phyloP scores from a whole-genome alignment of 306 rosid genomes.

The Lathyrus aphaca region DNA sequence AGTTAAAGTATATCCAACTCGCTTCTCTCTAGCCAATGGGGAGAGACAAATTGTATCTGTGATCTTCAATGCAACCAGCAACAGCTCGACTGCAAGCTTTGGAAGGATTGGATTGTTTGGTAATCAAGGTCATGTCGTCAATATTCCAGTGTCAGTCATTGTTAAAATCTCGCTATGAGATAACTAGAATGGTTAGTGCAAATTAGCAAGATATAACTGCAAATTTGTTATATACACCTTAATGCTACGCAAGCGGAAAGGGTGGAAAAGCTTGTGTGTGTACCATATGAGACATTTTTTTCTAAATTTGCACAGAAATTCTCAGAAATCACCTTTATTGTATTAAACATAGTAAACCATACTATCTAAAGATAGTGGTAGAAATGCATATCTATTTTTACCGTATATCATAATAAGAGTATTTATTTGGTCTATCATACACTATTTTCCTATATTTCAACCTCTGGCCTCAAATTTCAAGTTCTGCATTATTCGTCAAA shows the following conservation, averaged over 20 bases:
- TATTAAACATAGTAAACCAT: too few relatives aligned
- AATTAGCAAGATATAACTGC: background rate
- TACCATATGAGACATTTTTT: background rate
- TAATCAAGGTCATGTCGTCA: slow-evolving; percentile 75
- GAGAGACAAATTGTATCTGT: slow-evolving; percentile 68
- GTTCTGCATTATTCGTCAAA: background rate
- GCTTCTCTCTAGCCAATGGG: slow-evolving; percentile 59
- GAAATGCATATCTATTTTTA: too few relatives aligned
- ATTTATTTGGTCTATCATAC: slow-evolving; percentile 1
- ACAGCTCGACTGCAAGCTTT: slow-evolving; percentile 73
- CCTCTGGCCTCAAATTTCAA: background rate
- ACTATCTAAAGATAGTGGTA: too few relatives aligned
- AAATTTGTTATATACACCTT: background rate
- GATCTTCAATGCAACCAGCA: slow-evolving; percentile 61
- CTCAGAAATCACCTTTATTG: background rate
- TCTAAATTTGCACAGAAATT: background rate
- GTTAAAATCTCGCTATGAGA: slow-evolving; percentile 49
- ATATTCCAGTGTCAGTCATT: slow-evolving; percentile 79
- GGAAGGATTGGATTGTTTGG: slow-evolving; percentile 96
- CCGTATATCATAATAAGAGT: background rate
- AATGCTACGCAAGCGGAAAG: background rate
- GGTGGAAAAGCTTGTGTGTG: background rate
- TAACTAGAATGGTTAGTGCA: slow-evolving; percentile 21
- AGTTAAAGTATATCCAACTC: slow-evolving; percentile 65
- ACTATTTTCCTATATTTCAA: background rate